phyloP scores from a whole-genome alignment of 306 rosid genomes.

The Clitoria ternatea region DNA sequence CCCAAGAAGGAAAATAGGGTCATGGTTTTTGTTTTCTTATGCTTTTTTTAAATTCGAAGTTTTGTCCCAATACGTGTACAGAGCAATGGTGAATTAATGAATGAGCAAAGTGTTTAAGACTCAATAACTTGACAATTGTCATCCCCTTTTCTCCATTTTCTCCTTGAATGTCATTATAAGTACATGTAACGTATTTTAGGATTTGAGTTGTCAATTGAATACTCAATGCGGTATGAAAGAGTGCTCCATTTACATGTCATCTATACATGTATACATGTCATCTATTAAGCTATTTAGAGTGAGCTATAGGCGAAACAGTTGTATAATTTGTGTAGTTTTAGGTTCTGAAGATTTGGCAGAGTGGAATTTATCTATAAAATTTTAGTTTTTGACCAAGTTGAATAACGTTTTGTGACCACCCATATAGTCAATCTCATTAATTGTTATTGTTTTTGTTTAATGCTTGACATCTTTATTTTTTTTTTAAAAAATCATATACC shows the following conservation, averaged over 20 bases:
- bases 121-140: neutral
- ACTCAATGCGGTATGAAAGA: neutral
- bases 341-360: too few relatives aligned
- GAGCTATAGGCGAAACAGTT: neutral
- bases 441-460: too few relatives aligned
- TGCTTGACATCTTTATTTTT: too few relatives aligned
- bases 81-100: constrained; percentile 20
- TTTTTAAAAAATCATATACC: neutral
- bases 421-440: too few relatives aligned
- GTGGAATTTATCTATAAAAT: too few relatives aligned
- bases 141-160: neutral
- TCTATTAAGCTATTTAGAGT: neutral
- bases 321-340: too few relatives aligned
- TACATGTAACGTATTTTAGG: neutral
- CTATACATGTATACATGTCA: neutral
- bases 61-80: constrained; percentile 38
- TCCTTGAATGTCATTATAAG: neutral
- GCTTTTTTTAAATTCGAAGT: neutral
- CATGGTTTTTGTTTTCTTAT: neutral
- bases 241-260: neutral
- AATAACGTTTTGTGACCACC: too few relatives aligned
- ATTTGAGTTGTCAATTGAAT: neutral
- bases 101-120: neutral
- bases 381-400: too few relatives aligned
- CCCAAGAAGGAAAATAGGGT: neutral